phyloP scores from a whole-genome alignment of 805 yeast species.

The Pichia sporocuriosa region DNA sequence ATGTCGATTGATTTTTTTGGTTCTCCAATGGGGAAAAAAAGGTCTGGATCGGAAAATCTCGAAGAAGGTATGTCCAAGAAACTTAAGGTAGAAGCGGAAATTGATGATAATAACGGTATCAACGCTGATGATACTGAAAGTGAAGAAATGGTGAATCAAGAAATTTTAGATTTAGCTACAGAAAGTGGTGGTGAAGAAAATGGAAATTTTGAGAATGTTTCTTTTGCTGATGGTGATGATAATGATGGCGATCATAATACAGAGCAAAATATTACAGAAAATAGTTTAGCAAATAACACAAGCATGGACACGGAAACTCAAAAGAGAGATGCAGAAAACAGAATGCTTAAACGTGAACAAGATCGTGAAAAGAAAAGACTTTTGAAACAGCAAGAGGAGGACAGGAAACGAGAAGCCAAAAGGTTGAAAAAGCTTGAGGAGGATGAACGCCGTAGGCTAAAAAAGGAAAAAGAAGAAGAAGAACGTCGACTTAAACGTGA shows the following conservation, averaged over 20 bases:
- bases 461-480: constrained; percentile 13
- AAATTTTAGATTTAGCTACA: constrained; percentile 4
- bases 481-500: constrained; percentile 12
- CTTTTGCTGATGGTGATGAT: background rate
- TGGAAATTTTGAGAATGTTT: background rate
- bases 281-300: too few species aligned
- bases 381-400: constrained; percentile 11
- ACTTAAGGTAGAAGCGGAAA: background rate
- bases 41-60: background rate
- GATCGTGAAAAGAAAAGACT: background rate
- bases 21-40: background rate
- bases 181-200: constrained; percentile 1
- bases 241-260: background rate
- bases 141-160: constrained; percentile 3
- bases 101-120: background rate
- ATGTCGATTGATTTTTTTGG: background rate
- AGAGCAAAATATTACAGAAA: too few species aligned
- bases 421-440: constrained; percentile 9
- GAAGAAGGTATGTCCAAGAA: background rate
- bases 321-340: constrained; percentile 10
- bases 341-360: constrained; percentile 9
- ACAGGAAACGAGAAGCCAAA: constrained; percentile 2
- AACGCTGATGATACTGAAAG: background rate
- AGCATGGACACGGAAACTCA: too few species aligned
- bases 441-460: constrained; percentile 9